Base-by-base conservation (phyloP, 2,329 filamentous ascomycete species). In the Stagonosporopsis vannaccii region DNA sequence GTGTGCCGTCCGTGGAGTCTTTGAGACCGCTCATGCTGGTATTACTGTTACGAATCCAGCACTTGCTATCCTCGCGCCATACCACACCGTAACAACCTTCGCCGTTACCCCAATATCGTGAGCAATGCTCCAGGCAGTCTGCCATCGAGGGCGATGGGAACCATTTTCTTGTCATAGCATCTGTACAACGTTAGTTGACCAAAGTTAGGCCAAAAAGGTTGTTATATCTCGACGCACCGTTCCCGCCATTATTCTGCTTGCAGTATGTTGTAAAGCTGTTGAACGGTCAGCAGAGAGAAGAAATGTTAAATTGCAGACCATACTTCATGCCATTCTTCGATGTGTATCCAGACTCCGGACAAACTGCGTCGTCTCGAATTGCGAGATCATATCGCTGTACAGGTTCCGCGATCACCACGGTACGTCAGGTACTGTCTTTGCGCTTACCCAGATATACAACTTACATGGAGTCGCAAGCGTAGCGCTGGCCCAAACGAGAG, bases 71-170 rank as follows among this genome's bases (percentile, higher is more conserved):
- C 41, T 51, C 44, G 50, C 54, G 17, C 67, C 67, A 74, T 32
- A 70, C 66, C 0, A 72, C 48, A 11, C 70, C 70, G 30, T 64
- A 74, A 54, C 71, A 74, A 7, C 70, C 71, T 57, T 69, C 70
- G 28, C 64, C 55, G 0, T 60, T 46, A 13, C 70, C 70, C 66
- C 66, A 69, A 54, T 59, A 74, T 36, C 71, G 60, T 23, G 70
- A 73, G 54, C 71, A 74, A 35, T 59, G 68, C 25, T 72, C 70
- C 64, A 74, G 67, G 39, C 70, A 74, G 13, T 65, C 68, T 32
- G 52, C 22, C 61, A 68, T 68, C 12, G 55, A 63, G 13, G 46
- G 36, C 6, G 61, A 56, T 6, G 39, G 49, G 50, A 70, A 68
- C 5, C 62, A 51, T 47, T 20, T 30, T 9, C 39, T 12, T 15